A percentile compares a stretch with the other conserved stretches of the same genome.
Evolutionary conservation across 306 rosid species (phyloP).

Genomic region (Lagenaria siceraria): DNA sequence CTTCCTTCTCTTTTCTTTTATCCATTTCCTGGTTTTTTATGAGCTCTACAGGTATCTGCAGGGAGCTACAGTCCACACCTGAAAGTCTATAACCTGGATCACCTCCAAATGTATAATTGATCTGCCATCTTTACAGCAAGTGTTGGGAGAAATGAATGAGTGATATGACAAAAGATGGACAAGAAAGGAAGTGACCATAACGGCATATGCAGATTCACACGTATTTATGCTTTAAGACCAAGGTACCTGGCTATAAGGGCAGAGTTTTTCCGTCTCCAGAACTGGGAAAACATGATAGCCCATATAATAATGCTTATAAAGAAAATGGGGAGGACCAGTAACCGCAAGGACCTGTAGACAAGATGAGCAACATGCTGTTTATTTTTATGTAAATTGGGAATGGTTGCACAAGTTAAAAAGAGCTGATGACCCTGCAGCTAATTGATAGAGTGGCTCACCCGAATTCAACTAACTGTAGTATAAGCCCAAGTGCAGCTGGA

Average conservation of each 20-base stretch:
- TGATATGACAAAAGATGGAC: background rate
- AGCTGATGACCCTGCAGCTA: constrained; percentile 1
- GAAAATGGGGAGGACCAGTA: constrained; percentile 70
- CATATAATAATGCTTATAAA: constrained; percentile 57
- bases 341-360: constrained; percentile 50
- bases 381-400: constrained; percentile 2
- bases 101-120: constrained; percentile 33
- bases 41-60: constrained; percentile 36
- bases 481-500: constrained; percentile 69
- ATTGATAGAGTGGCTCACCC: constrained; percentile 39
- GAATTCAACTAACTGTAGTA: constrained; percentile 58
- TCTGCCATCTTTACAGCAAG: constrained; percentile 59
- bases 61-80: constrained; percentile 35
- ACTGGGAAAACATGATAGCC: constrained; percentile 89
- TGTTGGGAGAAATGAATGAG: background rate
- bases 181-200: background rate
- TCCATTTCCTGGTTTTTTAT: constrained; percentile 45
- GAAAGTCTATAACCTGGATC: constrained; percentile 42
- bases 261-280: constrained; percentile 90
- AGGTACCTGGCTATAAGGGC: constrained; percentile 83
- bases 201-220: background rate
- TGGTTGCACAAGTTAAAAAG: constrained; percentile 11
- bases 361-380: constrained; percentile 5
- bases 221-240: background rate
- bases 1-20: constrained; percentile 46